Evolutionary conservation across 495 filamentous ascomycete species (phyloP).

Genomic region (Tuber microsphaerosporum): DNA sequence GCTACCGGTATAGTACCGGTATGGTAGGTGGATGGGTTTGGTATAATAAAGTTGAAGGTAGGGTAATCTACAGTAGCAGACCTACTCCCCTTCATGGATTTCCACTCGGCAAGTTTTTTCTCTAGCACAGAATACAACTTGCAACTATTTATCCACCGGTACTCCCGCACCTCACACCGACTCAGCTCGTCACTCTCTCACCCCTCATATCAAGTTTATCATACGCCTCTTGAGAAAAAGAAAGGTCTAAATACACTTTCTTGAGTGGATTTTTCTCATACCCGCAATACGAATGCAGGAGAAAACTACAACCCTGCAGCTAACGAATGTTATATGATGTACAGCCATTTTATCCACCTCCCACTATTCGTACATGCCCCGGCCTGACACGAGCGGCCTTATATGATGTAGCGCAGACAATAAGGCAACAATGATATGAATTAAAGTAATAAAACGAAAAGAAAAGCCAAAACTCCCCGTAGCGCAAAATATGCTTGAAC

Average conservation of each 20-base stretch:
- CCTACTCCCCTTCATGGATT: neutral
- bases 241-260: neutral
- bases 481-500: neutral
- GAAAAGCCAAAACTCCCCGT: neutral
- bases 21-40: neutral
- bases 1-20: neutral
- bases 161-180: neutral
- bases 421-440: neutral
- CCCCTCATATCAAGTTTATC: neutral
- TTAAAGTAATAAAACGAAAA: neutral
- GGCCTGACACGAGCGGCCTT: neutral
- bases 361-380: neutral
- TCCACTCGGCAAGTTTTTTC: neutral
- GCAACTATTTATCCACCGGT: neutral
- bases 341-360: neutral
- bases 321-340: neutral
- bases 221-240: neutral
- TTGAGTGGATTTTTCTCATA: neutral
- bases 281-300: neutral
- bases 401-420: neutral
- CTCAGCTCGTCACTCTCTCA: neutral
- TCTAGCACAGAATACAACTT: neutral
- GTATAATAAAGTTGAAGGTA: neutral
- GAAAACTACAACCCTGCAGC: neutral
- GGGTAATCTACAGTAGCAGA: neutral